A percentile compares a stretch with the other conserved stretches of the same genome.
These are phyloP conservation scores for Dacryopinax spathularia DNA, from an alignment of 768 basidiomycete species.

Conservation along the genomic window DNA sequence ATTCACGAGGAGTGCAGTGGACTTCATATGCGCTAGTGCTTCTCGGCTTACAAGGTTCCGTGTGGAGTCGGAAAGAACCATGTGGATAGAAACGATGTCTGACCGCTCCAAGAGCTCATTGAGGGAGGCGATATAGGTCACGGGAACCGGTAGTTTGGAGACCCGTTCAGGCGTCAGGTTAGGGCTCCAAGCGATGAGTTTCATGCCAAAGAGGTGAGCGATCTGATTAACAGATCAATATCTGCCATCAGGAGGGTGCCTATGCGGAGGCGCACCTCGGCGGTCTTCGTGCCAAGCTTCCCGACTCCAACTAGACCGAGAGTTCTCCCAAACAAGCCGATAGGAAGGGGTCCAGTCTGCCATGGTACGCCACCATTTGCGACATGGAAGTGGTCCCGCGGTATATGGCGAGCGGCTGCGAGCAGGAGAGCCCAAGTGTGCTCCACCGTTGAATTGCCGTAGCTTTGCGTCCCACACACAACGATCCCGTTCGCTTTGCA, in stretches of 20 bases:
- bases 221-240: slow-evolving; percentile 27
- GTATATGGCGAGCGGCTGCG: slow-evolving; percentile 37
- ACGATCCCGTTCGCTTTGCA: slow-evolving; percentile 36
- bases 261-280: slow-evolving; percentile 25
- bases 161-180: slow-evolving; percentile 42
- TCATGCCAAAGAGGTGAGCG: slow-evolving; percentile 46
- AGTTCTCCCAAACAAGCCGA: slow-evolving; percentile 40
- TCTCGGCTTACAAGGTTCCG: slow-evolving; percentile 33
- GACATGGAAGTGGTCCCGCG: slow-evolving; percentile 36
- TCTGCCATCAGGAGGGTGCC: not conserved
- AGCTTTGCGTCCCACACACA: slow-evolving; percentile 36
- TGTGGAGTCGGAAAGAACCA: slow-evolving; percentile 41
- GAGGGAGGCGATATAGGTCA: slow-evolving; percentile 36
- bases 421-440: slow-evolving; percentile 44
- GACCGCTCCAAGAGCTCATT: slow-evolving; percentile 38
- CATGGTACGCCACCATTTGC: slow-evolving; percentile 36
- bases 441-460: slow-evolving; percentile 38
- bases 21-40: slow-evolving; percentile 43
- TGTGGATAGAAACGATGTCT: slow-evolving; percentile 48
- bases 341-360: slow-evolving; percentile 36
- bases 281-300: slow-evolving; percentile 39
- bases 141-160: slow-evolving; percentile 35
- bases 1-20: slow-evolving; percentile 47
- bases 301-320: slow-evolving; percentile 52
- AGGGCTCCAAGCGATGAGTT: slow-evolving; percentile 50